Evolutionary conservation across 2,329 filamentous ascomycete species (phyloP).

Genomic region (Fusarium haematococcum): DNA sequence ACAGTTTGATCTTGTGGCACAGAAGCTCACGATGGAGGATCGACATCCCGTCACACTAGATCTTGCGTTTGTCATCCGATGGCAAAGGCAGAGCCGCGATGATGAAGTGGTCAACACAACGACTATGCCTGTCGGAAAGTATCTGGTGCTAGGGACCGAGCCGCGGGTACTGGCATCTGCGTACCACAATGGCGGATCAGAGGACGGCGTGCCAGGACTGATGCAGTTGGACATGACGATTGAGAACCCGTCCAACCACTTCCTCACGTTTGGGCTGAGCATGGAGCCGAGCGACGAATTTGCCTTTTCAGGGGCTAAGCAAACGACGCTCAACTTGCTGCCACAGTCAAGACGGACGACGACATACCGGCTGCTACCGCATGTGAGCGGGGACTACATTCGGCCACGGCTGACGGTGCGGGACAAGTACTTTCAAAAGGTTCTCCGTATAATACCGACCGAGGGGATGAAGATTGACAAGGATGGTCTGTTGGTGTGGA

Average conservation of each 20-base stretch:
- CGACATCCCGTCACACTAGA: constrained; percentile 80
- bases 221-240: constrained; percentile 71
- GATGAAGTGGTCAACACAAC: constrained; percentile 67
- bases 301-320: constrained; percentile 91
- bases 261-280: constrained; percentile 89
- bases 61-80: constrained; percentile 79
- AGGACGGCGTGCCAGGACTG: constrained; percentile 48
- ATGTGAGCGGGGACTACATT: constrained; percentile 75
- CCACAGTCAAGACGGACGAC: constrained; percentile 81
- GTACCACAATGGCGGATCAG: constrained; percentile 53
- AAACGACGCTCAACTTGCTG: constrained; percentile 81
- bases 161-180: constrained; percentile 81
- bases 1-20: constrained; percentile 78
- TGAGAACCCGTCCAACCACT: constrained; percentile 95
- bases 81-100: constrained; percentile 69
- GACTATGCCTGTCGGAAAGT: constrained; percentile 80
- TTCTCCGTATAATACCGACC: constrained; percentile 82
- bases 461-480: constrained; percentile 76
- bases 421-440: constrained; percentile 95
- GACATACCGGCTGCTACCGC: constrained; percentile 80
- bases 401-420: constrained; percentile 80
- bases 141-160: constrained; percentile 84
- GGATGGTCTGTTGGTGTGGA: constrained; percentile 73
- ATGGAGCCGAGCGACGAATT: constrained; percentile 96
- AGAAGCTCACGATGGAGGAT: constrained; percentile 85